phyloP scores from a whole-genome alignment of 495 filamentous ascomycete genomes.

The Hypoxylon cercidicola region DNA sequence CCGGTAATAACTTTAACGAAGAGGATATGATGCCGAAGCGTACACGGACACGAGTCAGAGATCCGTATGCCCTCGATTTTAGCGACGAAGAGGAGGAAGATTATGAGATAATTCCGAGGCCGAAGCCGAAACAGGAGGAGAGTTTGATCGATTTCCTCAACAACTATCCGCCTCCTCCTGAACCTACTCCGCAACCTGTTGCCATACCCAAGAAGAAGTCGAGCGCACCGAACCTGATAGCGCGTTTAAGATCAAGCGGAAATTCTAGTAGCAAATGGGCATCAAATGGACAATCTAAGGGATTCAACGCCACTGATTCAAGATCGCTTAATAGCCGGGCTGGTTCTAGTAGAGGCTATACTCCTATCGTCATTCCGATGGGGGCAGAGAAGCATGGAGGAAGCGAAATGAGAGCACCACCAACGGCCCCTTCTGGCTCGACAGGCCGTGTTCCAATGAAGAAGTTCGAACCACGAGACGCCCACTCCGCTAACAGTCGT shows the following conservation, averaged over 20 bases:
- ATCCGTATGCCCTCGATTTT: constrained; percentile 91
- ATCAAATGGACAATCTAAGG: constrained; percentile 37
- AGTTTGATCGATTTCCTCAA: constrained; percentile 90
- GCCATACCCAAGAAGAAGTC: constrained; percentile 67
- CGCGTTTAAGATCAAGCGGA: constrained; percentile 60
- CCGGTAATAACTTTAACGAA: constrained; percentile 47
- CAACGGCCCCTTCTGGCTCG: constrained; percentile 28
- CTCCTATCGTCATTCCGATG: constrained; percentile 58
- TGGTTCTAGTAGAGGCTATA: constrained; percentile 48
- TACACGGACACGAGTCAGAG: constrained; percentile 79
- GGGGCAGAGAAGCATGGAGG: constrained; percentile 44
- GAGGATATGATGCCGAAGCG: constrained; percentile 67
- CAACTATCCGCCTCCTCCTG: constrained; percentile 78
- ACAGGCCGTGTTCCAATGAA: constrained; percentile 58
- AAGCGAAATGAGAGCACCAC: constrained; percentile 31
- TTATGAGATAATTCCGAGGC: constrained; percentile 46
- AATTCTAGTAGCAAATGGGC: constrained; percentile 52
- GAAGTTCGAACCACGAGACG: constrained; percentile 63
- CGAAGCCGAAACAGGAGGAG: constrained; percentile 65
- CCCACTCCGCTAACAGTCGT: constrained; percentile 50
- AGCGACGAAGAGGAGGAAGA: constrained; percentile 81
- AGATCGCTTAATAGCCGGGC: constrained; percentile 49
- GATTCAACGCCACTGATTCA: constrained; percentile 43
- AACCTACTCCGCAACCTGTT: constrained; percentile 56
- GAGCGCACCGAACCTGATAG: constrained; percentile 69